phyloP scores from a whole-genome alignment of 2,329 filamentous ascomycete genomes.

The Cladophialophora immunda region DNA sequence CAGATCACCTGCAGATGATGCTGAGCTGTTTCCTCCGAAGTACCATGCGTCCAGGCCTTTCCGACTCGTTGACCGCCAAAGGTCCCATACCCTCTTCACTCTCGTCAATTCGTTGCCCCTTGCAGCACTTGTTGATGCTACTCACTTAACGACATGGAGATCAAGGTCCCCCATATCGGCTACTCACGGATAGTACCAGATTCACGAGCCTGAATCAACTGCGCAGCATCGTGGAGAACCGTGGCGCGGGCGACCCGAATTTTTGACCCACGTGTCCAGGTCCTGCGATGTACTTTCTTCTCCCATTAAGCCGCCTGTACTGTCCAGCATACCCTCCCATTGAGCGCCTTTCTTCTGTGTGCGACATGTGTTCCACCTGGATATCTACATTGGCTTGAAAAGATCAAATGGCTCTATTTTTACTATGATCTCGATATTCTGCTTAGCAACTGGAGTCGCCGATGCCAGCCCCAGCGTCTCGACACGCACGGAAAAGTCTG shows the following conservation, averaged over 20 bases:
- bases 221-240: conserved; percentile 10
- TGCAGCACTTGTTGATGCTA: conserved; percentile 21
- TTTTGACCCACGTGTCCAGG: conserved; percentile 12
- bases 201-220: background rate
- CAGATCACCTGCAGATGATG: conserved; percentile 25
- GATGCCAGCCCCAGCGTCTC: background rate
- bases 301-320: conserved; percentile 38
- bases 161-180: conserved; percentile 15
- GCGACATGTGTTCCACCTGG: background rate
- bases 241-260: conserved; percentile 9
- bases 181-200: conserved; percentile 3
- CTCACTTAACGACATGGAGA: background rate
- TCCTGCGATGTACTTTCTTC: conserved; percentile 20
- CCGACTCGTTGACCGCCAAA: conserved; percentile 19
- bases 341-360: background rate
- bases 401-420: background rate
- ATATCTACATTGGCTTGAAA: background rate
- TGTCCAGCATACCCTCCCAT: background rate
- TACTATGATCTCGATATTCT: background rate
- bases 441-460: background rate
- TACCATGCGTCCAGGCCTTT: conserved; percentile 30
- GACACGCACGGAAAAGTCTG: background rate
- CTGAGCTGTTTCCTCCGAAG: conserved; percentile 25
- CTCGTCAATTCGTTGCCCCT: conserved; percentile 22
- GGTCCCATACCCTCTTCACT: conserved; percentile 8